Conservation (phyloP, 2,329 filamentous ascomycete species). For the Arachnopeziza araneosa region DNA sequence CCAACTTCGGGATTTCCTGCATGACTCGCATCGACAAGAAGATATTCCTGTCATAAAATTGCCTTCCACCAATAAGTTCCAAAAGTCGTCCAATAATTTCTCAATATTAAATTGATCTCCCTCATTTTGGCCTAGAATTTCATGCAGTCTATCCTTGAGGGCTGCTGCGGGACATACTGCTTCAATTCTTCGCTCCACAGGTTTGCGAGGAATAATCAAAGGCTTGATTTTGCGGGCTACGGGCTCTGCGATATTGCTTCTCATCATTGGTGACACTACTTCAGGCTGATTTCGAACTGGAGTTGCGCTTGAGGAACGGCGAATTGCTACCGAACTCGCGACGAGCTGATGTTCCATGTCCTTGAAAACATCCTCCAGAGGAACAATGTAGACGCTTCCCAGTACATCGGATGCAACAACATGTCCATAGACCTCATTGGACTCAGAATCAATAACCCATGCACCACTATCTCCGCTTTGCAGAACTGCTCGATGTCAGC, state of each 20-base stretch:
- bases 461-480: slow-evolving; percentile 17
- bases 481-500: slow-evolving; percentile 9
- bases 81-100: not conserved
- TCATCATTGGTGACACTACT: too few species aligned
- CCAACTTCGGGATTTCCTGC: not conserved
- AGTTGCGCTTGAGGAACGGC: not conserved
- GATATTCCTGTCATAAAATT: not conserved
- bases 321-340: not conserved
- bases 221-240: too few species aligned
- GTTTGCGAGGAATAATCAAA: too few species aligned
- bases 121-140: not conserved
- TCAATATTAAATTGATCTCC: not conserved
- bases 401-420: slow-evolving; percentile 19
- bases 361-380: slow-evolving; percentile 2
- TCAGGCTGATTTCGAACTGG: not conserved
- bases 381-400: slow-evolving; percentile 17
- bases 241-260: too few species aligned
- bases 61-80: not conserved
- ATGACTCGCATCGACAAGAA: not conserved
- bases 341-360: not conserved
- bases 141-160: not conserved
- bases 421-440: slow-evolving; percentile 16
- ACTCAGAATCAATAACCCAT: slow-evolving; percentile 16
- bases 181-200: too few species aligned
- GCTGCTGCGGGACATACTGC: not conserved